Conservation (phyloP, 2,329 filamentous ascomycete genomes). For the Aspergillus cejpii region DNA sequence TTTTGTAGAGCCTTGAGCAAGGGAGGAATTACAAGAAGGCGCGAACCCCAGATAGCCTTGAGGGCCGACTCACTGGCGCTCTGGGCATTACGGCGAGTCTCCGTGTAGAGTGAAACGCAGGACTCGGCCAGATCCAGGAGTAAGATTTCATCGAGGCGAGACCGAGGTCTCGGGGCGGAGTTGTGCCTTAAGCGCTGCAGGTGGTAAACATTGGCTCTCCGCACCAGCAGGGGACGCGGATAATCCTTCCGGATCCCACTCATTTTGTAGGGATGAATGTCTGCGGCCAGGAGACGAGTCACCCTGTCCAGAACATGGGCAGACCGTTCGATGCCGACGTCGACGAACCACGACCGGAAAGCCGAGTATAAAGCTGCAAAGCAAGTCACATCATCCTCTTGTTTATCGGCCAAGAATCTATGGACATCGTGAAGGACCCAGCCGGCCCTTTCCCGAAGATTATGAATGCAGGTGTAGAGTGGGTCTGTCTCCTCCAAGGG, state of each 20-base stretch:
- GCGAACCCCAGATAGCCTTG: slow-evolving; percentile 81
- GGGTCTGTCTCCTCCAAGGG: slow-evolving; percentile 58
- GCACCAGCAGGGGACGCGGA: slow-evolving; percentile 82
- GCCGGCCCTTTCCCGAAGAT: slow-evolving; percentile 72
- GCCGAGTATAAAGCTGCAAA: slow-evolving; percentile 90
- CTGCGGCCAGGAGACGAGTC: slow-evolving; percentile 72
- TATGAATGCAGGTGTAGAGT: slow-evolving; percentile 70
- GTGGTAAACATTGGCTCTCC: slow-evolving; percentile 90
- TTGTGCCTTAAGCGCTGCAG: slow-evolving; percentile 92
- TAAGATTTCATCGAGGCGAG: slow-evolving; percentile 78
- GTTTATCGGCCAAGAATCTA: slow-evolving; percentile 69
- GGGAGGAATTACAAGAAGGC: slow-evolving; percentile 82
- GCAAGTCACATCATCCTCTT: slow-evolving; percentile 92
- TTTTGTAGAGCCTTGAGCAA: slow-evolving; percentile 71
- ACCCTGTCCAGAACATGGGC: slow-evolving; percentile 89
- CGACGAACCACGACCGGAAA: slow-evolving; percentile 93
- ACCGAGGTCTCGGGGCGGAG: slow-evolving; percentile 76
- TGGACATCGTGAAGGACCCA: slow-evolving; percentile 77
- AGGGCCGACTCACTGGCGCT: slow-evolving; percentile 87
- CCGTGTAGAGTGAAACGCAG: slow-evolving; percentile 83
- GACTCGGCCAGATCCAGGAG: slow-evolving; percentile 84
- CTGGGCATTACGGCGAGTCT: slow-evolving; percentile 91
- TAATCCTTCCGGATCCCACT: slow-evolving; percentile 88
- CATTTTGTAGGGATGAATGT: slow-evolving; percentile 89
- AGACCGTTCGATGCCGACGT: slow-evolving; percentile 92